Conservation (phyloP, 345 rosid species). For the Boechera retrofracta region DNA sequence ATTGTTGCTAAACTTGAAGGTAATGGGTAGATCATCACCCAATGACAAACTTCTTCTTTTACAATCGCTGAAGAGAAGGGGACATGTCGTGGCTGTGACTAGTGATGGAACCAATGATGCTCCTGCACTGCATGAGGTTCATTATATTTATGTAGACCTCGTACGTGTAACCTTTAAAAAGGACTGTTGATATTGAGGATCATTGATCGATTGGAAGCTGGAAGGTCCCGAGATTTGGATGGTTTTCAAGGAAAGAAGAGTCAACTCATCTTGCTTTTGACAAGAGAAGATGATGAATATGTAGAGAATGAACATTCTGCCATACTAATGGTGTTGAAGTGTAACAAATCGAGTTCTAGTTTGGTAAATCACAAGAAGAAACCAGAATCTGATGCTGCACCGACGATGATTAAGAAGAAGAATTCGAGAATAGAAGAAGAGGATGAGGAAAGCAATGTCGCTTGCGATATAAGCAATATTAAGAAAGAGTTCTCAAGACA, state of each 20-base stretch:
- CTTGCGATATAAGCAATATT: constrained; percentile 43
- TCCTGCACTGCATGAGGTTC: no score
- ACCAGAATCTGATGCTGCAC: constrained; percentile 48
- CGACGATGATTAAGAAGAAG: constrained; percentile 48
- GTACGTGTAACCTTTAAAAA: no score
- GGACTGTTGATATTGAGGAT: no score
- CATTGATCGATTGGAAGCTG: constrained; percentile 50
- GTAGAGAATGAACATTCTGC: constrained; percentile 45
- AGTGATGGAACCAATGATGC: no score
- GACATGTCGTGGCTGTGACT: no score
- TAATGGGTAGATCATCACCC: no score
- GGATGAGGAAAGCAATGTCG: constrained; percentile 38
- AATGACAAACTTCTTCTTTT: no score
- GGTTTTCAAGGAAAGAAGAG: constrained; percentile 34
- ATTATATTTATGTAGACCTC: no score
- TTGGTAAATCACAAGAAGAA: constrained; percentile 61
- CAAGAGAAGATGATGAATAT: constrained; percentile 50
- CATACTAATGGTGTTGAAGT: constrained; percentile 63
- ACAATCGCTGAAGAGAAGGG: no score
- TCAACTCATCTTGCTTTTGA: constrained; percentile 60
- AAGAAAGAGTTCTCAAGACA: constrained; percentile 62
- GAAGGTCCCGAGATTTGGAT: constrained; percentile 45
- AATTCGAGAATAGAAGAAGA: constrained; percentile 51
- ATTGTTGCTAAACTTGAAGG: no score
- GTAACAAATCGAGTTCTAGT: constrained; percentile 43